Percentiles rank a stretch among this genome's conserved stretches.
Evolutionary conservation across 73 alveolate genomes (phyloP).

Genomic region (Paramecium caudatum): DNA sequence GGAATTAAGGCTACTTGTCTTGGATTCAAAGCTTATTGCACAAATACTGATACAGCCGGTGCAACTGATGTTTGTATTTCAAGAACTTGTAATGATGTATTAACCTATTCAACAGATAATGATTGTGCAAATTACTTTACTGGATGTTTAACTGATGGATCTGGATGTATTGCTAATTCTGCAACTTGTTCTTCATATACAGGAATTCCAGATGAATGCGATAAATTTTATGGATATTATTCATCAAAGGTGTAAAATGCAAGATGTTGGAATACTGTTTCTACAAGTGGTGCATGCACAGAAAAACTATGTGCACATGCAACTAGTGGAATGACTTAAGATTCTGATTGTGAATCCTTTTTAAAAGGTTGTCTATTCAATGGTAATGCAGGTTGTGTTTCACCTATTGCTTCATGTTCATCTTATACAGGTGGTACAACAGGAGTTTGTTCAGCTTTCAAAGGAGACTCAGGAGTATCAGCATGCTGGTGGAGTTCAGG

Average conservation of each 20-base stretch:
- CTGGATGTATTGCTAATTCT: slow-evolving; percentile 4
- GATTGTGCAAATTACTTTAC: slow-evolving; percentile 38
- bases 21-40: neutral
- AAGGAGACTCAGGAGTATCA: neutral
- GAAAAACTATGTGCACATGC: neutral
- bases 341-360: slow-evolving; percentile 21
- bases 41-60: neutral
- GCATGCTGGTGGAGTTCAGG: neutral
- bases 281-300: slow-evolving; percentile 19
- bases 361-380: slow-evolving; percentile 29
- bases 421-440: slow-evolving; percentile 42
- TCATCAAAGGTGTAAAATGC: slow-evolving; percentile 36
- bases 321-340: neutral
- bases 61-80: neutral
- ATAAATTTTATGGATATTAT: slow-evolving; percentile 29
- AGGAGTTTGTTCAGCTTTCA: neutral
- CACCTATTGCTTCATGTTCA: neutral
- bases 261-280: slow-evolving; percentile 54
- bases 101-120: neutral
- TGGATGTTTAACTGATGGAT: slow-evolving; percentile 33
- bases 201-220: neutral
- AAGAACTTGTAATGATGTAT: slow-evolving; percentile 16
- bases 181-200: neutral
- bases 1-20: neutral
- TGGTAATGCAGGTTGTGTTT: neutral